Percentiles rank a stretch among this genome's conserved stretches.
Evolutionary conservation across 352 stramenopile genomes (phyloP).

Genomic region (Pythium apleroticum): DNA sequence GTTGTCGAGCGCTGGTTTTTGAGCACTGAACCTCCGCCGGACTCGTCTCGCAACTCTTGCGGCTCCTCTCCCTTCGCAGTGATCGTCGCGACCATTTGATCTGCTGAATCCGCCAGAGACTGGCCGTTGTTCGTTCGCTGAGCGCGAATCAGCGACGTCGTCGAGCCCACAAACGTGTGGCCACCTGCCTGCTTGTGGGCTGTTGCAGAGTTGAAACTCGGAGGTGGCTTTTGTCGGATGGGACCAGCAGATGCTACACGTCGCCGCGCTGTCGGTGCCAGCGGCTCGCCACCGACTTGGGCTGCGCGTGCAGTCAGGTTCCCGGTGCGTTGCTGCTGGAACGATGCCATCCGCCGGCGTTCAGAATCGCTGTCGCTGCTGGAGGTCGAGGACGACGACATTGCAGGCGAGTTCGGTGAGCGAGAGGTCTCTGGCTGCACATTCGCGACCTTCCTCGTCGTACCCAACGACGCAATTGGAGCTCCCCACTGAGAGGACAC

Average conservation of each 20-base stretch:
- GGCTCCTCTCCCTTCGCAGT: not conserved
- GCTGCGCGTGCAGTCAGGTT: not conserved
- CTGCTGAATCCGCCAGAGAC: constrained; percentile 49
- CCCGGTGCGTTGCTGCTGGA: not conserved
- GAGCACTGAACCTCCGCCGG: constrained; percentile 15
- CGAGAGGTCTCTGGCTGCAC: constrained; percentile 5
- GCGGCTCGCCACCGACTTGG: constrained; percentile 4
- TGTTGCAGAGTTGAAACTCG: constrained; percentile 2
- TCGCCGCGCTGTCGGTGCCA: not conserved
- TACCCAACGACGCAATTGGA: not conserved
- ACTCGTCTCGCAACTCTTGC: constrained; percentile 21
- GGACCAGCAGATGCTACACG: constrained; percentile 29
- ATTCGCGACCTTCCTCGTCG: not conserved
- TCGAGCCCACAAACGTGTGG: constrained; percentile 53
- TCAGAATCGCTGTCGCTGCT: constrained; percentile 9
- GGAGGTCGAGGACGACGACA: constrained; percentile 12
- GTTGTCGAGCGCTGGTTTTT: constrained; percentile 42
- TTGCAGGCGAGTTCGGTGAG: constrained; percentile 8
- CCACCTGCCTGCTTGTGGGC: not conserved
- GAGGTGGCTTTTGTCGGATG: constrained; percentile 15
- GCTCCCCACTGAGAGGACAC: not conserved
- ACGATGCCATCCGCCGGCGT: not conserved
- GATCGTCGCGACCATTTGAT: constrained; percentile 48
- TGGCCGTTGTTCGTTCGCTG: constrained; percentile 47
- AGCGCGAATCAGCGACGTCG: constrained; percentile 64